Conservation (phyloP, 1,284 basidiomycete genomes). For the Xerocomus minutiporus region DNA sequence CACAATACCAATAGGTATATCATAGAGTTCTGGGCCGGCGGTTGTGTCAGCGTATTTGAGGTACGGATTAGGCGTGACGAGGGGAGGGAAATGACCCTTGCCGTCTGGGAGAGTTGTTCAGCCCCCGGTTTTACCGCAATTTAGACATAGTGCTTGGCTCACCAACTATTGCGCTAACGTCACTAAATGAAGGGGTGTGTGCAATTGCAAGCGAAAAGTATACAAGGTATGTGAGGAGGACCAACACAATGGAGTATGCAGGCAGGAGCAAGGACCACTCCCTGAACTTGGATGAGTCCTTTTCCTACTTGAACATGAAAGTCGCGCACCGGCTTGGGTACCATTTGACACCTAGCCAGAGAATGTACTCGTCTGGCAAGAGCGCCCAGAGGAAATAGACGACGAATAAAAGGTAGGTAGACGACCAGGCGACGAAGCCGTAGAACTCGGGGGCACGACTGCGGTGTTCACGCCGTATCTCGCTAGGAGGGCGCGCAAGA, state of each 20-base stretch:
- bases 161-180: slow-evolving; percentile 66
- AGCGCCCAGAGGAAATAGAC: slow-evolving; percentile 69
- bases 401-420: slow-evolving; percentile 68
- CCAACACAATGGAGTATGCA: slow-evolving; percentile 69
- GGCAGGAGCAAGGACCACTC: slow-evolving; percentile 88
- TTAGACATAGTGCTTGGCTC: slow-evolving; percentile 17
- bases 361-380: slow-evolving; percentile 54
- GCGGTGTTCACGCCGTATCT: slow-evolving; percentile 40
- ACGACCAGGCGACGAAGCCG: slow-evolving; percentile 80
- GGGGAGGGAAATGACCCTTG: slow-evolving; percentile 45
- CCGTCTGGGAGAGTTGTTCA: slow-evolving; percentile 42
- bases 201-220: slow-evolving; percentile 75
- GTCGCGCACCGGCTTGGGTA: slow-evolving; percentile 75
- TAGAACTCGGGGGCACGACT: slow-evolving; percentile 79
- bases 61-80: slow-evolving; percentile 42
- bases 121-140: slow-evolving; percentile 11
- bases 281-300: slow-evolving; percentile 31
- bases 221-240: slow-evolving; percentile 72
- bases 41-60: slow-evolving; percentile 41
- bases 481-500: slow-evolving; percentile 48
- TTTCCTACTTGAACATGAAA: neutral
- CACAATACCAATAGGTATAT: slow-evolving; percentile 78
- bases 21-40: slow-evolving; percentile 63
- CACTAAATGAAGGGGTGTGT: slow-evolving; percentile 66
- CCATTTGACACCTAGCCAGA: slow-evolving; percentile 69